These are phyloP conservation scores for Parachlorella kessleri DNA, from an alignment of 139 green algal genomes.

Conservation along the genomic window DNA sequence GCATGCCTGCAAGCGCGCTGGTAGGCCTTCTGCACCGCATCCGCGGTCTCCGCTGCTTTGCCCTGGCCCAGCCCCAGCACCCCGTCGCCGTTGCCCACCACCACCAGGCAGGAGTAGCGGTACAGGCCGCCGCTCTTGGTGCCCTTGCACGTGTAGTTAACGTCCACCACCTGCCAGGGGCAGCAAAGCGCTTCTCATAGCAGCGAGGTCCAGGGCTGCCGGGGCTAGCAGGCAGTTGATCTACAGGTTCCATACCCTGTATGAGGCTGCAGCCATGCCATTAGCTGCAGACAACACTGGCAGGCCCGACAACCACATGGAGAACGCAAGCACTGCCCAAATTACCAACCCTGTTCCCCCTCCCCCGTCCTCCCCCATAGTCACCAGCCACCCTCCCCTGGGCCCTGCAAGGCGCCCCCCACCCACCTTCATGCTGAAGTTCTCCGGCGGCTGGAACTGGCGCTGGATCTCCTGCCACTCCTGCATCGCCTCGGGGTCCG, in stretches of 20 bases:
- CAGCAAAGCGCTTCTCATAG: too few relatives aligned
- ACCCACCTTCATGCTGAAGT: conserved; percentile 31
- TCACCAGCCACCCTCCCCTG: background rate
- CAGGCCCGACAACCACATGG: too few relatives aligned
- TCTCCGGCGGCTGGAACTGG: conserved; percentile 18
- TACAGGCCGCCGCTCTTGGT: conserved; percentile 40
- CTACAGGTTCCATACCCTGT: too few relatives aligned
- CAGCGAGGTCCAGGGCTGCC: too few relatives aligned
- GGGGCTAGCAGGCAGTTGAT: too few relatives aligned
- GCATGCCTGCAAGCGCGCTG: conserved; percentile 17
- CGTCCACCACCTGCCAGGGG: conserved; percentile 44
- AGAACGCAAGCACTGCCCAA: too few relatives aligned
- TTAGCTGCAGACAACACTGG: too few relatives aligned
- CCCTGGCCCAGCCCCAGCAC: conserved; percentile 48
- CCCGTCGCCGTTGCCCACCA: conserved; percentile 50
- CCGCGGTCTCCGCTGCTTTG: conserved; percentile 37
- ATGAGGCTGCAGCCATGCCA: too few relatives aligned
- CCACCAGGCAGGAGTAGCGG: conserved; percentile 40
- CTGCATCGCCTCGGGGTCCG: conserved; percentile 18
- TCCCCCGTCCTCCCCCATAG: background rate
- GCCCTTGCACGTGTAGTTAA: conserved; percentile 48
- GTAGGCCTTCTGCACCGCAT: conserved; percentile 42
- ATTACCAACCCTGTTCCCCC: background rate
- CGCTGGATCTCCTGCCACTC: conserved; percentile 39
- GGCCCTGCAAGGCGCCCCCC: too few relatives aligned